Conservation (phyloP, 2,329 filamentous ascomycete genomes). For the Talaromyces marneffei region DNA sequence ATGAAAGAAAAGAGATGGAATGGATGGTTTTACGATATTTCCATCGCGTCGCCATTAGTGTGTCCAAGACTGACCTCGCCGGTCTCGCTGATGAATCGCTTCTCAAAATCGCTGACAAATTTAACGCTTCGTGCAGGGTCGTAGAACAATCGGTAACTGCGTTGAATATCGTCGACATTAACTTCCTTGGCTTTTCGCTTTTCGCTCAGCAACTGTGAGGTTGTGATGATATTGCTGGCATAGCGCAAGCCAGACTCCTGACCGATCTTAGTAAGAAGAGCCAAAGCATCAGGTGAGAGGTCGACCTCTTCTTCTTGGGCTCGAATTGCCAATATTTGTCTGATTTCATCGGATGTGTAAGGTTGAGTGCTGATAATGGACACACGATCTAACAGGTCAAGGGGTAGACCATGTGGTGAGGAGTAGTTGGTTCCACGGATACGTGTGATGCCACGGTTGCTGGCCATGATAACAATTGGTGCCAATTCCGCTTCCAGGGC, state of each 20-base stretch:
- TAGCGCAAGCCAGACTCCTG: slow-evolving; percentile 88
- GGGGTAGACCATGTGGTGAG: slow-evolving; percentile 85
- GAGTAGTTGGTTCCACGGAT: slow-evolving; percentile 92
- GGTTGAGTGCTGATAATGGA: slow-evolving; percentile 92
- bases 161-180: slow-evolving; percentile 79
- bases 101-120: slow-evolving; percentile 86
- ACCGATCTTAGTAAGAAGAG: slow-evolving; percentile 90
- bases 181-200: slow-evolving; percentile 85
- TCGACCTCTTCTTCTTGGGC: slow-evolving; percentile 96
- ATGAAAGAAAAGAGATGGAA: background rate
- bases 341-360: slow-evolving; percentile 78
- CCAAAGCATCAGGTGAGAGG: slow-evolving; percentile 79
- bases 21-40: slow-evolving; percentile 43
- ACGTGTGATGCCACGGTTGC: slow-evolving; percentile 84
- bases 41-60: slow-evolving; percentile 60
- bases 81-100: slow-evolving; percentile 82
- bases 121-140: slow-evolving; percentile 81
- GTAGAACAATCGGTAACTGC: slow-evolving; percentile 91
- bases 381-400: slow-evolving; percentile 93
- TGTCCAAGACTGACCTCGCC: slow-evolving; percentile 68
- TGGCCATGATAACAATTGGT: slow-evolving; percentile 98
- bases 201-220: slow-evolving; percentile 76
- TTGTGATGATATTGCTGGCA: slow-evolving; percentile 96
- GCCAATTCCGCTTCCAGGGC: slow-evolving; percentile 91
- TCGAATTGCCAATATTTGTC: slow-evolving; percentile 85